phyloP scores from a whole-genome alignment of 352 stramenopile species.

The Phytophthora idaei region DNA sequence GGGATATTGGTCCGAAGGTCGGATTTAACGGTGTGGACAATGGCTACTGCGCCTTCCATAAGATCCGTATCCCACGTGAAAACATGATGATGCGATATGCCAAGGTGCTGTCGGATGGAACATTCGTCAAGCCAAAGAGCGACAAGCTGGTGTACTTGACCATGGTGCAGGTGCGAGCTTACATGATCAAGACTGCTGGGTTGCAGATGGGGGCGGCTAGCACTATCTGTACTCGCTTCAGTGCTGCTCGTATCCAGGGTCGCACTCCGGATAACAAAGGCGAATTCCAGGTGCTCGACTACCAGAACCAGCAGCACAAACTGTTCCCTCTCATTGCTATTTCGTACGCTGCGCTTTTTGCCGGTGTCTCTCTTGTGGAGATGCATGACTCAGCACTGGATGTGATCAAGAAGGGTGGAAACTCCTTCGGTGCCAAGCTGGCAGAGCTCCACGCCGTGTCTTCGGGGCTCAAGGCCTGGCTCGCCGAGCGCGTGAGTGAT shows the following conservation, averaged over 20 bases:
- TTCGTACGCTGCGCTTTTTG: constrained; percentile 36
- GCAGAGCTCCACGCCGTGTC: constrained; percentile 61
- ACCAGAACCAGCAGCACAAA: constrained; percentile 61
- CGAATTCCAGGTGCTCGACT: constrained; percentile 64
- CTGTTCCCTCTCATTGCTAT: constrained; percentile 52
- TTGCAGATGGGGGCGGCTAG: constrained; percentile 26
- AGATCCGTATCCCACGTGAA: constrained; percentile 27
- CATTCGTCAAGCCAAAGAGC: constrained; percentile 61
- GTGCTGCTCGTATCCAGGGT: constrained; percentile 53
- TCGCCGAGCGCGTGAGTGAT: constrained; percentile 46
- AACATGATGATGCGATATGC: constrained; percentile 42
- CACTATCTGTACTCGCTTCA: constrained; percentile 63
- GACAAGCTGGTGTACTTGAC: constrained; percentile 75
- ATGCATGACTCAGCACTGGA: constrained; percentile 44
- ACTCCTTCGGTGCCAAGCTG: constrained; percentile 43
- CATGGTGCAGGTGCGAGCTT: constrained; percentile 53
- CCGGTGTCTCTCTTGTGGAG: constrained; percentile 31
- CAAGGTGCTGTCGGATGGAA: constrained; percentile 60
- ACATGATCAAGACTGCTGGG: constrained; percentile 24
- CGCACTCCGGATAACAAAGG: constrained; percentile 44
- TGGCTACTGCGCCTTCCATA: constrained; percentile 37
- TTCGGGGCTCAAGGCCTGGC: constrained; percentile 61
- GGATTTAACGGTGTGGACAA: constrained; percentile 39
- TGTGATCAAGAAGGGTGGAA: constrained; percentile 41
- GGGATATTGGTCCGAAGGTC: constrained; percentile 40